Evolutionary conservation across 2,329 filamentous ascomycete genomes (phyloP), one percentile per base, ranked within the genome.

Genomic region (Colletotrichum shisoi): DNA sequence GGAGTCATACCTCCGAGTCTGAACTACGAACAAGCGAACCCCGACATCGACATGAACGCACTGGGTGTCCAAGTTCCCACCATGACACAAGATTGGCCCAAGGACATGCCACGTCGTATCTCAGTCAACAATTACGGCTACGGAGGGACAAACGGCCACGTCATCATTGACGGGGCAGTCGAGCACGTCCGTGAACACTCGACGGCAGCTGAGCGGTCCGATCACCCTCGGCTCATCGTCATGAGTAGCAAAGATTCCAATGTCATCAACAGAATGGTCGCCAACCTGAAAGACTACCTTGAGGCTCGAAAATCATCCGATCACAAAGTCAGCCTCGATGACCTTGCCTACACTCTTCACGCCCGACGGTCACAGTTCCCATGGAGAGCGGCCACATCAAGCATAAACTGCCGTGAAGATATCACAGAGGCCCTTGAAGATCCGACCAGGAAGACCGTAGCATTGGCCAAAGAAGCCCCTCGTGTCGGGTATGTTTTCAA

Each of bases 1-100:
- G 83, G 81, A 13, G 74, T 79, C 49, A 85, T 87, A 12, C 82
- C 83, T 0, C 80, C 80, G n/a, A 83, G 85, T 51, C 78, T 84
- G 72, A 85, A 85, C 67, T 85, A 84, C 59, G 70, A 79, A 19
- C 70, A 69, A 1, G 77, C 78, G 0, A 85, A 85, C 56, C 80
- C 81, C 0, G 73, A 76, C 2, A 83, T 85, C 5, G 31, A 40
- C 12, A 37, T 53, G 49, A 6, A 57, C 48, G 70, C 17, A 63
- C 44, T 67, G 2, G 11, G 19, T 3, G 52, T 58, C 12, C 44
- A 17, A n/a, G 61, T 62, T 37, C 21, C 37, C 1, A 44, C 49
- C 4, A 19, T 9, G 2, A n/a, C 21, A 5, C 63, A 52, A 3
- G 15, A 53, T 0, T 67, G 59, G 64, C 64, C 64, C 1, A 15